These are phyloP conservation scores for Psilocybe tampanensis DNA, from an alignment of 768 basidiomycete species.

Conservation along the genomic window DNA sequence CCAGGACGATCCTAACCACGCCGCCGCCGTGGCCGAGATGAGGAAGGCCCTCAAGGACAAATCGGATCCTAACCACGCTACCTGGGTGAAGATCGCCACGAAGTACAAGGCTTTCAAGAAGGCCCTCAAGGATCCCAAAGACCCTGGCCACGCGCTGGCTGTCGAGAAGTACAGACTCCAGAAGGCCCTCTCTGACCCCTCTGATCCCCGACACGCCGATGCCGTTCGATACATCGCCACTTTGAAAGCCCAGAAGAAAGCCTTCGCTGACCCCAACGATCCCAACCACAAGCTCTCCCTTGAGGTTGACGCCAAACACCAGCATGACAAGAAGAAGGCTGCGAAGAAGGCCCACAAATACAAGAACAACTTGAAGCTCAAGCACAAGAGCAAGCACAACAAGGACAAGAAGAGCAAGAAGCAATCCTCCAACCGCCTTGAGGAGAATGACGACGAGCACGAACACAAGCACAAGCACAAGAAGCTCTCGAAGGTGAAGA, in stretches of 20 bases:
- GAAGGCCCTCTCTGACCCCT: no score
- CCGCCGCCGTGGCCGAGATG: not conserved
- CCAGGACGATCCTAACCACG: slow-evolving; percentile 7
- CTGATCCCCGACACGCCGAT: no score
- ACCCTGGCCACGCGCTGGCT: slow-evolving; percentile 12
- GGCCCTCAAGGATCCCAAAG: slow-evolving; percentile 10
- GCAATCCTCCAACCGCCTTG: not conserved
- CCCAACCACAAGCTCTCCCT: no score
- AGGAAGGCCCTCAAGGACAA: not conserved
- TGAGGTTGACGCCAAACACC: no score
- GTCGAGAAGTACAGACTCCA: no score
- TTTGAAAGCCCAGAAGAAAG: no score
- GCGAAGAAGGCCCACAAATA: slow-evolving; percentile 3
- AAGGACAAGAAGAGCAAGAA: not conserved
- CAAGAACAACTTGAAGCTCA: not conserved
- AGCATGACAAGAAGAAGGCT: slow-evolving; percentile 1
- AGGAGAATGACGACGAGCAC: not conserved
- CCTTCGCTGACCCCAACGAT: no score
- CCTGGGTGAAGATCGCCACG: not conserved
- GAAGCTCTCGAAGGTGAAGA: no score
- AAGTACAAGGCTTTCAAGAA: slow-evolving; percentile 7
- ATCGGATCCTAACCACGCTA: not conserved
- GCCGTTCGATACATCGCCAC: no score
- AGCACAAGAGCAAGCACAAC: slow-evolving; percentile 1
- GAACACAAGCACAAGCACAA: slow-evolving; percentile 3